These are phyloP conservation scores for Nitzschia putrida DNA, from an alignment of 108 stramenopile genomes.

Conservation along the genomic window DNA sequence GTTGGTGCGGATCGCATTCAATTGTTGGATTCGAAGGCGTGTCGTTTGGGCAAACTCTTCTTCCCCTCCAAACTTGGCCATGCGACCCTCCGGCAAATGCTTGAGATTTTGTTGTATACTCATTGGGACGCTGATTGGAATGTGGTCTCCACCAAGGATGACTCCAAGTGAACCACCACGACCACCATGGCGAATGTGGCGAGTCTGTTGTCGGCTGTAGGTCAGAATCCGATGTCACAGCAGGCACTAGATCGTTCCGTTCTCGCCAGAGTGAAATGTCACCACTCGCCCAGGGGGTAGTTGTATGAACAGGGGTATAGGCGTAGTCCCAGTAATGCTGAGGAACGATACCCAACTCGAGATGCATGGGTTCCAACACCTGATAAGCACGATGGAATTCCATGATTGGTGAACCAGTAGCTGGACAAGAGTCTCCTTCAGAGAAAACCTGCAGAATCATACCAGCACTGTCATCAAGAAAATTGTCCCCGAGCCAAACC, in stretches of 20 bases:
- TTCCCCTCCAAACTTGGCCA: conserved; percentile 80
- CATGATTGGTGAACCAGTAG: too few relatives aligned
- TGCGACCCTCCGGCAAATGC: conserved; percentile 84
- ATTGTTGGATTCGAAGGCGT: neutral
- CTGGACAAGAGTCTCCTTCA: too few relatives aligned
- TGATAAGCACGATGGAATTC: conserved; percentile 23
- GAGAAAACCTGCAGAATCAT: too few relatives aligned
- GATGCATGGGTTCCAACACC: conserved; percentile 39
- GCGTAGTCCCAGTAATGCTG: conserved; percentile 51
- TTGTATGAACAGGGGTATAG: conserved; percentile 41
- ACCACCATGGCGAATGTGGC: conserved; percentile 33
- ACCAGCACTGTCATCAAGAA: too few relatives aligned
- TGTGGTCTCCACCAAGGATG: conserved; percentile 25
- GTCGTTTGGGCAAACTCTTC: conserved; percentile 42
- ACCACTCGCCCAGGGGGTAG: neutral
- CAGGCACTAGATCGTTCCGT: neutral
- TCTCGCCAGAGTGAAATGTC: too few relatives aligned
- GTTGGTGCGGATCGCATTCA: neutral
- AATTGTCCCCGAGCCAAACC: too few relatives aligned
- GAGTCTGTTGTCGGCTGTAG: neutral
- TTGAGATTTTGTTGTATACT: conserved; percentile 51
- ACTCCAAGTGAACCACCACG: conserved; percentile 44
- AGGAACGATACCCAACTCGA: conserved; percentile 39
- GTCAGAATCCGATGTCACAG: neutral
- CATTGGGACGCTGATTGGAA: conserved; percentile 24